Base-by-base conservation (phyloP, 352 stramenopile genomes). In the Globisporangium perplexum region DNA sequence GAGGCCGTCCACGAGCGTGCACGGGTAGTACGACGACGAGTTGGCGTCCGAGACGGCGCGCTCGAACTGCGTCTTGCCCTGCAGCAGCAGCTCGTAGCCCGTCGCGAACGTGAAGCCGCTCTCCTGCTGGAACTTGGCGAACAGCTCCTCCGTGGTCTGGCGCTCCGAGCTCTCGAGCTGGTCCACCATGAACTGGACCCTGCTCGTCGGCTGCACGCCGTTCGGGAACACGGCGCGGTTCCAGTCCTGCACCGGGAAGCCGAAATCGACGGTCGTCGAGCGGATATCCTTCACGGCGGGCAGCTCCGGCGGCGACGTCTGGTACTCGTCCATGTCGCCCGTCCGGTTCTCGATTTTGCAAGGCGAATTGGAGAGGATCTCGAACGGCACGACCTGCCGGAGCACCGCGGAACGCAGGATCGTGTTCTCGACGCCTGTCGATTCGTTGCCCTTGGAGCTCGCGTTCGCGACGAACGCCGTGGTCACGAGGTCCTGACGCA, bases 21-120 rank as follows among this genome's bases (percentile, higher is more conserved):
- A 58, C 15, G 52, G 52, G 36, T 58, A 58, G 12, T 7, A 10
- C 2, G 50, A 20, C 26, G 50, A 36, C 35, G 39, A 36, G 50
- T 55, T 55, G 24, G 35, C 26, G 38, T 55, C 50, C 33, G 50
- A 55, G 39, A 55, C 36, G 4, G 50, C 45, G 17, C 50, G 35
- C 36, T 55, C 50, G 26, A 49, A 23, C 45, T 38, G 44, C 28
- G 43, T 59, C 14, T 52, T 59, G 31, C 52, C 52, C 33, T 59
- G 52, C 23, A 59, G 24, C 4, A 59, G 26, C 24, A 59, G 26
- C 52, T 59, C 52, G 24, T 59, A 59, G 28, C 41, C 52, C 2
- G 42, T 59, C 1, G 51, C 10, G 31, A 52, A 59, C 6, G 17
- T 8, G 35, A 59, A 52, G 26, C 35, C 31, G 4, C 42, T 35